phyloP scores from a whole-genome alignment of 1,284 basidiomycete genomes.

The Hemileccinum hortonii region DNA sequence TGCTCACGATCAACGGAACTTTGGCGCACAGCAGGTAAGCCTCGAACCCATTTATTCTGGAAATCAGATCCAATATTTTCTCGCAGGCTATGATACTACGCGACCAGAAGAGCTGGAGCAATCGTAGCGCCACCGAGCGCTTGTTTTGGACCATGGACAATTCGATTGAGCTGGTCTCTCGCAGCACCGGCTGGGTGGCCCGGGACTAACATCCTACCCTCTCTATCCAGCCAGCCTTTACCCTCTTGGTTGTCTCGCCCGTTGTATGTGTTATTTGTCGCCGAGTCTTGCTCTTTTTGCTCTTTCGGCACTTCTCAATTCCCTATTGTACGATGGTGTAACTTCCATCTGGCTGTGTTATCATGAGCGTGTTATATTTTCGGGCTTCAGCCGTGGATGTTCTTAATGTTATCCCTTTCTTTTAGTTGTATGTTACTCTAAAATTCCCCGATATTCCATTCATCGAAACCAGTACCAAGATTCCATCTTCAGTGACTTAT shows the following conservation, averaged over 20 bases:
- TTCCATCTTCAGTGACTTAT: slow-evolving; percentile 9
- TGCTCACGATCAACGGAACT: slow-evolving; percentile 86
- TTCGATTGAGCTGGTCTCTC: slow-evolving; percentile 76
- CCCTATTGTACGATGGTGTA: slow-evolving; percentile 31
- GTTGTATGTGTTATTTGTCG: slow-evolving; percentile 15
- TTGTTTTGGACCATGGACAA: slow-evolving; percentile 88
- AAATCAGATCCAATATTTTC: background rate
- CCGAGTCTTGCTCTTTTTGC: background rate
- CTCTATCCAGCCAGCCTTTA: background rate
- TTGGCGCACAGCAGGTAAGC: slow-evolving; percentile 88
- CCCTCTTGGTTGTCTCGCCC: background rate
- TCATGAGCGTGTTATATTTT: slow-evolving; percentile 6
- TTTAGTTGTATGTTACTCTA: slow-evolving; percentile 25
- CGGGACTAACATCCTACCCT: slow-evolving; percentile 47
- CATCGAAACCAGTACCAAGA: slow-evolving; percentile 11
- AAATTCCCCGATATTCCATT: slow-evolving; percentile 12
- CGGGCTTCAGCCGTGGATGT: slow-evolving; percentile 10
- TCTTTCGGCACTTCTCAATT: slow-evolving; percentile 7
- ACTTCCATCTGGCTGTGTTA: slow-evolving; percentile 16
- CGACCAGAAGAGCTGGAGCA: slow-evolving; percentile 91
- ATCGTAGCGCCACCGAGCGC: slow-evolving; percentile 81
- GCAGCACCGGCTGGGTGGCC: slow-evolving; percentile 81
- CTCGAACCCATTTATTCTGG: background rate
- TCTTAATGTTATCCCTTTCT: slow-evolving; percentile 12
- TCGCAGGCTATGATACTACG: slow-evolving; percentile 85